Base-by-base conservation (phyloP, 176 grass and related monocot genomes). In the Aegilops sharonensis region DNA sequence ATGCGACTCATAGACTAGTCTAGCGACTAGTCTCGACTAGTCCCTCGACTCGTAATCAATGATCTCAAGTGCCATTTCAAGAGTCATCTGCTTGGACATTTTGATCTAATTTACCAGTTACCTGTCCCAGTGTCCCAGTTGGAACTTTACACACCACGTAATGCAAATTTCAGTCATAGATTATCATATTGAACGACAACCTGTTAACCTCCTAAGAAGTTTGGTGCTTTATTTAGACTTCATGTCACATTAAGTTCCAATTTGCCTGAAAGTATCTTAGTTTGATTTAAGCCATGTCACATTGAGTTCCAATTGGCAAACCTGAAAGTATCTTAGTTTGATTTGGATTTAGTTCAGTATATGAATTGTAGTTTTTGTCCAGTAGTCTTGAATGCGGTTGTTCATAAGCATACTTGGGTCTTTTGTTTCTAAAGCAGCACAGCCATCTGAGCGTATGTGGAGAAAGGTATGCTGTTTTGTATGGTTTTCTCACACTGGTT, bases 101-200 rank as follows among this genome's bases (percentile, higher is more conserved):
- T 71, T 78, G 42, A 56, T 86, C 4, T 40, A 30, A 27, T 66
- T 37, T 63, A 14, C 11, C 23, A 74, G 30, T 65, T 64, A 77
- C 63, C 67, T 39, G 23, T 89, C 30, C 59, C 67, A 59, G 64
- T 37, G 23, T 89, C 30, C 60, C 68, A 60, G 80, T 15, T 81
- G 21, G 72, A 61, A 62, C 21, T 42, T 39, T 34, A 42, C 39
- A 40, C 37, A 69, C 21, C 48, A 9, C 3, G 8, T 24, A 64
- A 25, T 87, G 21, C 68, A 52, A 67, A 61, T 72, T 77, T 73
- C 30, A 27, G 4, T 83, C 34, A 63, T 84, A 66, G 42, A 29
- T n/a, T 27, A 50, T 64, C 59, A 21, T 63, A 30, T 65, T 64
- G 34, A 37, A 37, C 45, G 34, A 4, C 20, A 67, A 67, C 71